phyloP scores from a whole-genome alignment of 2,329 filamentous ascomycete species.

The Colletotrichum sp. region DNA sequence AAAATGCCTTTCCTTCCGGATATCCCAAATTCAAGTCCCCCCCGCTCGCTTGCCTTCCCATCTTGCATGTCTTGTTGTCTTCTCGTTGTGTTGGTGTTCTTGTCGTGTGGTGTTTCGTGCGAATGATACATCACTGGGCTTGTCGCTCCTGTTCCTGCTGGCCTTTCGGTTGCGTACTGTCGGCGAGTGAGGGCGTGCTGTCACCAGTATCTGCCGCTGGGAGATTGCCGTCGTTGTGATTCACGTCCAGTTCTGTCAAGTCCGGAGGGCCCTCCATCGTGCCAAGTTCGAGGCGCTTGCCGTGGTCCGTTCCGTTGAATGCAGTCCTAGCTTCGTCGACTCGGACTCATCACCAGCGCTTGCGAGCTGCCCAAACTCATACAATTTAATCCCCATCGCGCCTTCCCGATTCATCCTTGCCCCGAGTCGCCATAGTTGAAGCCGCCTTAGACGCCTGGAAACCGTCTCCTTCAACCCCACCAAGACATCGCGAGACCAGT shows the following conservation, averaged over 20 bases:
- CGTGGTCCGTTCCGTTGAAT: not conserved
- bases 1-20: not conserved
- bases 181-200: not conserved
- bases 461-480: not conserved
- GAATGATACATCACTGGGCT: not conserved
- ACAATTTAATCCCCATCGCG: no score
- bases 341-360: not conserved
- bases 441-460: not conserved
- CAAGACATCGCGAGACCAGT: not conserved
- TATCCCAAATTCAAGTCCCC: not conserved
- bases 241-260: not conserved
- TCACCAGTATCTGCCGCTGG: not conserved
- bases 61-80: not conserved
- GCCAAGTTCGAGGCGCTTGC: not conserved
- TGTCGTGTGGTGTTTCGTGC: not conserved
- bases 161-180: not conserved
- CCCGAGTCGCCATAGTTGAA: not conserved
- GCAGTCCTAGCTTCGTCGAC: not conserved
- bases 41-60: not conserved
- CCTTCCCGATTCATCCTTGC: not conserved
- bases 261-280: not conserved
- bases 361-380: not conserved
- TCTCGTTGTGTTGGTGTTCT: not conserved
- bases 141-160: accelerated
- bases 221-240: not conserved